phyloP scores from a whole-genome alignment of 768 basidiomycete genomes.

The Coprinellus aureogranulatus region DNA sequence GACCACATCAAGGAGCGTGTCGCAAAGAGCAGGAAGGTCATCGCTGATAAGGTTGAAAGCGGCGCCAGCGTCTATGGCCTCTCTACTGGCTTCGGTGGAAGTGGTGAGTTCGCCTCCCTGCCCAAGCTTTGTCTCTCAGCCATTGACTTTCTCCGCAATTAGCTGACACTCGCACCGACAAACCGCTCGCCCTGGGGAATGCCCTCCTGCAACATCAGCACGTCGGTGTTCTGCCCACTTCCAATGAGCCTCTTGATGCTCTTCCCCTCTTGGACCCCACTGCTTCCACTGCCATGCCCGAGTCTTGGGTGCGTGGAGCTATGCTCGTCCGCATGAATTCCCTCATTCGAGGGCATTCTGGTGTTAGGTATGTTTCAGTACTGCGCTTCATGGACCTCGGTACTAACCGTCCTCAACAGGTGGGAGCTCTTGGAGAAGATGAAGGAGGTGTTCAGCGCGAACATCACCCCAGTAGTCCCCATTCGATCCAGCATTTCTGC shows the following conservation, averaged over 20 bases:
- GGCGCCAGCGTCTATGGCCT: conserved; percentile 79
- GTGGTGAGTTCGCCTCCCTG: conserved; percentile 39
- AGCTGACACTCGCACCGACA: conserved; percentile 75
- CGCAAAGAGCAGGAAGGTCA: conserved; percentile 60
- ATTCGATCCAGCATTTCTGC: conserved; percentile 76
- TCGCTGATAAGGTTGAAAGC: conserved; percentile 63
- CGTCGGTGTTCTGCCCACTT: conserved; percentile 61
- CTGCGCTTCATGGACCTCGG: no score
- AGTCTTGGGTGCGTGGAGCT: conserved; percentile 81
- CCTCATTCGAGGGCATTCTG: conserved; percentile 77
- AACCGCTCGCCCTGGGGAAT: conserved; percentile 59
- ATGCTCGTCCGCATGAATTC: conserved; percentile 81
- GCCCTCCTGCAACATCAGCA: conserved; percentile 77
- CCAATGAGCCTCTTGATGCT: conserved; percentile 40
- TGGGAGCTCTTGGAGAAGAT: conserved; percentile 77
- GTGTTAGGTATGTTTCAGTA: conserved; percentile 49
- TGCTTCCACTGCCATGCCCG: conserved; percentile 73
- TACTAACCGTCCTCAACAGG: conserved; percentile 19
- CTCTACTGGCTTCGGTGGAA: conserved; percentile 78
- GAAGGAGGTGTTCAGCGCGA: conserved; percentile 55
- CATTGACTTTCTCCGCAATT: neutral
- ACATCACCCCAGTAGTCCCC: conserved; percentile 75
- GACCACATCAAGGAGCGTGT: conserved; percentile 49
- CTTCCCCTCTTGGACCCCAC: conserved; percentile 70
- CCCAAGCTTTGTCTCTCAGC: neutral